Conservation (phyloP, 352 stramenopile species). For the Lagenidium giganteum region DNA sequence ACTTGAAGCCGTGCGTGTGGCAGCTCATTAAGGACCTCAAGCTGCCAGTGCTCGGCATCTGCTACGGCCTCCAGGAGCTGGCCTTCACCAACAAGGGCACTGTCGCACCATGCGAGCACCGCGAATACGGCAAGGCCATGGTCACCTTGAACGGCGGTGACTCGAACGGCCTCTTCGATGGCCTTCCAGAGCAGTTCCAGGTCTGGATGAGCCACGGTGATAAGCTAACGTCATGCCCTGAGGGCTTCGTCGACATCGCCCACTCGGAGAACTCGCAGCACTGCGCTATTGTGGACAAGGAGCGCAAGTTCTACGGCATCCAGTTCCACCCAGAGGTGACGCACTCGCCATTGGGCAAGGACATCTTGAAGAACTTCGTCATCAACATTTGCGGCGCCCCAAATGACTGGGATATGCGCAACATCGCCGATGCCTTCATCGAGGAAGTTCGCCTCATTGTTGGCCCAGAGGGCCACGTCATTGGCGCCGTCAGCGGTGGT, state of each 20-base stretch:
- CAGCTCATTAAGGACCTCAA: constrained; percentile 92
- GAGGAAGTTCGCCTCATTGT: constrained; percentile 90
- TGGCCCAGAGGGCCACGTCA: constrained; percentile 94
- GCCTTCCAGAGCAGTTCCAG: constrained; percentile 91
- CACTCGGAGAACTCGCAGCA: constrained; percentile 90
- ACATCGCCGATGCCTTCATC: constrained; percentile 91
- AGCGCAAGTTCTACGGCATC: constrained; percentile 95
- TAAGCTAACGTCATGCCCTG: constrained; percentile 93
- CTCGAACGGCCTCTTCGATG: constrained; percentile 84
- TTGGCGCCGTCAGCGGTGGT: constrained; percentile 97
- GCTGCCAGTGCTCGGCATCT: constrained; percentile 97
- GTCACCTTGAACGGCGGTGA: constrained; percentile 73
- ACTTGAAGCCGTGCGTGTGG: constrained; percentile 92
- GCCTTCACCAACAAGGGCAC: constrained; percentile 95
- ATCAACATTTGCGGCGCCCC: constrained; percentile 93
- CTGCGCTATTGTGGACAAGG: constrained; percentile 93
- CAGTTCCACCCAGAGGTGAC: constrained; percentile 98
- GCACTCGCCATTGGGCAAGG: constrained; percentile 93
- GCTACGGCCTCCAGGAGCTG: constrained; percentile 95
- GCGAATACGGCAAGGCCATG: constrained; percentile 98
- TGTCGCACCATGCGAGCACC: constrained; percentile 91
- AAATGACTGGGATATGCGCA: constrained; percentile 98
- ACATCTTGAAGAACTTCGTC: constrained; percentile 97
- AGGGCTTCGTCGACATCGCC: constrained; percentile 90
- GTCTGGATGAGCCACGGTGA: constrained; percentile 99